Evolutionary conservation across 441 rosid genomes (phyloP), one percentile per base, ranked within the genome.

Genomic region (Breynia disticha): DNA sequence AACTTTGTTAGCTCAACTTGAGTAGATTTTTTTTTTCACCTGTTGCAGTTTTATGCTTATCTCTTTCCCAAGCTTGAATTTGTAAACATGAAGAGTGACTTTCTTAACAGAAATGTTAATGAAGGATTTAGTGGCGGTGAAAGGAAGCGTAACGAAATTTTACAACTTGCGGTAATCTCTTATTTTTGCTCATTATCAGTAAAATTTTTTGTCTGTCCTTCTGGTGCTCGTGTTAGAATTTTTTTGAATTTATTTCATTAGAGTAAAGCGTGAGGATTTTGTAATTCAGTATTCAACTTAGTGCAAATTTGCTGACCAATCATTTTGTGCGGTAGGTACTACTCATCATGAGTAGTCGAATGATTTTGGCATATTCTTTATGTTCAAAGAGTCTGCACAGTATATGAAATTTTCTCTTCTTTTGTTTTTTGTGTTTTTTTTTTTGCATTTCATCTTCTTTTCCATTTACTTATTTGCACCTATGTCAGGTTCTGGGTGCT

Each of bases 111-210:
- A 77, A 93, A 93, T 69, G 99, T 93, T 21, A 89, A 93, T 73
- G 99, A 87, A 80, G 99, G 99, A 24, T 93, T 93, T 63, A 93
- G 99, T 60, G 97, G 99, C 11, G 99, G 97, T 55, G 97, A 93
- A 75, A 89, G 78, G 74, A 93, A 93, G 64, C 96, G 95, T 61
- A 93, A 89, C 43, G 99, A 93, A 71, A 89, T 89, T 67, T 71
- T 86, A 41, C 97, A 93, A 65, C 93, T 93, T 43, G 96, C 95
- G 80, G 97, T 89, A 80, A 28, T 47, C 51, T 38, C 48, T 50
- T 57, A 1, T 11, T 9, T 19, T n/a, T 17, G 2, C 22, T 16
- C 1, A 17, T 9, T 24, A 5, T 14, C 1, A n/a, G 11, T 53
- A 39, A 22, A 20, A 37, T 4, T 50, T 12, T 35, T 21, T 54